Evolutionary conservation across 257 asterid species (phyloP).

Genomic region (Anisodus acutangulus): DNA sequence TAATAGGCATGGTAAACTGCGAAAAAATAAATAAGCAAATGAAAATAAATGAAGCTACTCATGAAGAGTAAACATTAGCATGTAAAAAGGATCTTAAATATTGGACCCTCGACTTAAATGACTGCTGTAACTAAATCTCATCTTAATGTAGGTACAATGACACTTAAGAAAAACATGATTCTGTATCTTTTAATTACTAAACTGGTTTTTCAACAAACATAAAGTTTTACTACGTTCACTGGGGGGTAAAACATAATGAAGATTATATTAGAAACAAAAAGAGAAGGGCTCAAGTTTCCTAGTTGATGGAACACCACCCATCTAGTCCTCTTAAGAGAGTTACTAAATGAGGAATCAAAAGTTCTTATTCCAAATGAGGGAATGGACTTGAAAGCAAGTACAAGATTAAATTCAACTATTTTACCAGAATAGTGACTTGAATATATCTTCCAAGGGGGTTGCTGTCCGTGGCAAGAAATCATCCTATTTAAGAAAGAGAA

Average conservation of each 20-base stretch:
- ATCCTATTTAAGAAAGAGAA: conserved; percentile 56
- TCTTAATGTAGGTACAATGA: neutral
- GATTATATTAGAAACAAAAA: neutral
- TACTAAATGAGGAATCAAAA: neutral
- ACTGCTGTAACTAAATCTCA: neutral
- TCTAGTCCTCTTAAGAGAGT: neutral
- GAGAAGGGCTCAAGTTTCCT: conserved; percentile 9
- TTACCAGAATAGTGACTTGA: conserved; percentile 89
- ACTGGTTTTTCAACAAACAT: neutral
- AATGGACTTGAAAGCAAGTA: conserved; percentile 5
- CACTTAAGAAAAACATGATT: neutral
- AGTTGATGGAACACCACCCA: conserved; percentile 14
- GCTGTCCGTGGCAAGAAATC: conserved; percentile 94
- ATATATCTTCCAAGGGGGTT: conserved; percentile 93
- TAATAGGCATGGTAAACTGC: conserved; percentile 80
- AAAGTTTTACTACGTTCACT: neutral
- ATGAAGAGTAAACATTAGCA: conserved; percentile 12
- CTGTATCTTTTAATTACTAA: neutral
- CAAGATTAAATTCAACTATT: conserved; percentile 20
- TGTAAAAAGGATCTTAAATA: conserved; percentile 2
- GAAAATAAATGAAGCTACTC: neutral
- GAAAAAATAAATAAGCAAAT: conserved; percentile 11
- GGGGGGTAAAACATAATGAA: neutral
- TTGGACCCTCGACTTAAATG: conserved; percentile 24
- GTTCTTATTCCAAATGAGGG: neutral